Base-by-base conservation (phyloP, 257 asterid species). In the Solanum appendiculatum region DNA sequence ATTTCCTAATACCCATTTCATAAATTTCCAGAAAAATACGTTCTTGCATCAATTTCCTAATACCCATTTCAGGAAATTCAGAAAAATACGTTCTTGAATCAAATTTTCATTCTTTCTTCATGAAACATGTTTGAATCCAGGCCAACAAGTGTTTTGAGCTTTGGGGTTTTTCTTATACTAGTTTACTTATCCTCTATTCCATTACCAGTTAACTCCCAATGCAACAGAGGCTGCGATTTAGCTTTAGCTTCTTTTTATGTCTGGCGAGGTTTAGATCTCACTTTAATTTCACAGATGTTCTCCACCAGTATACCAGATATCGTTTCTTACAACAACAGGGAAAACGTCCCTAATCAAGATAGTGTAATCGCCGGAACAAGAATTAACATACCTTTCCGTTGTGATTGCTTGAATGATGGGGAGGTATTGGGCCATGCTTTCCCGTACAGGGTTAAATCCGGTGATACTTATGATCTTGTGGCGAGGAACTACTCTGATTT, bases 241-340 rank as follows among this genome's bases (percentile, higher is more conserved):
- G 98, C 99, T 46, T 70, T 95, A 46, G 99, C 89, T 34, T 95
- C 96, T 44, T 96, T 92, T 94, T 87, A 85, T 88, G 83, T 95
- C 10, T 86, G 91, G 92, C 86, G 0, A 5, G 89, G 66, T 0
- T 72, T 91, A 1, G 87, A 88, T 88, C 84, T 94, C 7, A 86
- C 91, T 72, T 33, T 86, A 37, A 87, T 95, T 12, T 87, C 94
- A 46, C 33, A 7, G 6, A 15, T 89, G 87, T 90, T 91, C 13
- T 46, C 68, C 21, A 82, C 88, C 2, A 81, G 3, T 33, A 86
- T 88, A 85, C 18, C 51, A 0, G 18, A 36, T 9, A 89, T 95
- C 86, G 86, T 89, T 18, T 6, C 23, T 3, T 93, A 88, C 93
- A 96, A 91, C 88, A 94, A 90, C 27, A 70, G 14, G 0, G 54